Percentiles rank a stretch among this genome's conserved stretches.
These are phyloP conservation scores for Alnus rubra DNA, from an alignment of 306 rosid species.

Conservation along the genomic window DNA sequence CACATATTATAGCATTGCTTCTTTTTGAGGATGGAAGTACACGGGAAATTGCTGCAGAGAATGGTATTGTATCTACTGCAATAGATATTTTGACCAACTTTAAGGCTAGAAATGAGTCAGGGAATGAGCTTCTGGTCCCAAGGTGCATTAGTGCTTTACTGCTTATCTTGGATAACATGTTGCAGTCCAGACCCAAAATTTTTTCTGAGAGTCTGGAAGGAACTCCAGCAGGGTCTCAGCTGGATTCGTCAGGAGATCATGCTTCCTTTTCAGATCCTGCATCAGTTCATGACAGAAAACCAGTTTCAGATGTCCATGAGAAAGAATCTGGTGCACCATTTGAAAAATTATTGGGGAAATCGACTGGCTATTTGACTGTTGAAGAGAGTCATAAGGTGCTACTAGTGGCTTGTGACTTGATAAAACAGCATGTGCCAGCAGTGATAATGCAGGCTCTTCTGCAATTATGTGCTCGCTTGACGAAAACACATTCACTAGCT, in stretches of 20 bases:
- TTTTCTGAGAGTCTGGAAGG: constrained; percentile 59
- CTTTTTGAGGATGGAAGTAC: constrained; percentile 88
- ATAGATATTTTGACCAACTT: constrained; percentile 70
- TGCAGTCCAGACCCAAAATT: constrained; percentile 69
- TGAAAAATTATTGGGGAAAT: constrained; percentile 80
- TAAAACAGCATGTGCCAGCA: constrained; percentile 87
- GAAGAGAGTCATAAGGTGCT: constrained; percentile 79
- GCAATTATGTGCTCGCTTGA: constrained; percentile 91
- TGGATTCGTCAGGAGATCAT: constrained; percentile 58
- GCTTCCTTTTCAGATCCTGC: constrained; percentile 48
- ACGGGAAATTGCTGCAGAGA: constrained; percentile 81
- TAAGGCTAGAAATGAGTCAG: constrained; percentile 67
- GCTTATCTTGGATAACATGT: constrained; percentile 89
- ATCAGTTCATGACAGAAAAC: constrained; percentile 44
- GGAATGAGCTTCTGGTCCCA: constrained; percentile 57
- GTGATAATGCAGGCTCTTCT: constrained; percentile 97
- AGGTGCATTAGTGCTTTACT: constrained; percentile 85
- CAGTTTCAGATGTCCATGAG: constrained; percentile 41
- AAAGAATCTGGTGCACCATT: constrained; percentile 49
- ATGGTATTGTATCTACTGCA: constrained; percentile 64
- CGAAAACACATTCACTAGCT: constrained; percentile 82
- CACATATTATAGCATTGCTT: constrained; percentile 78
- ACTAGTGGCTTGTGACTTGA: constrained; percentile 81
- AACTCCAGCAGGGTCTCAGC: constrained; percentile 50
- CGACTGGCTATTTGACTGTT: constrained; percentile 75